Evolutionary conservation across 2,329 filamentous ascomycete species (phyloP), one percentile per base, ranked within the genome.

Genomic region (Pseudocercospora fuligena): DNA sequence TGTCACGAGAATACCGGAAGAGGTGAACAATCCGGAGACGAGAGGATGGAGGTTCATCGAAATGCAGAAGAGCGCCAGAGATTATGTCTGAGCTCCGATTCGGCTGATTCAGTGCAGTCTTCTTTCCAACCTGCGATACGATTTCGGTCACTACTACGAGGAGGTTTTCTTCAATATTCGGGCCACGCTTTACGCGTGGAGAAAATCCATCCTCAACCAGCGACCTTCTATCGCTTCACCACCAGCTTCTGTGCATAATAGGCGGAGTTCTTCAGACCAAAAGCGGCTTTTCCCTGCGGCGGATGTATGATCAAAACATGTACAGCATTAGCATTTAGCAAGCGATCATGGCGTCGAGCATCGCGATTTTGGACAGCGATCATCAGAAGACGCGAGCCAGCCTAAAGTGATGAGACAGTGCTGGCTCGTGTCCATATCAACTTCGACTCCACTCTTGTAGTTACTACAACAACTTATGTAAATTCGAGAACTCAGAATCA

Each of bases 21-120:
- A 99, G 73, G 94, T 98, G 73, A 94, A 90, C 84, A 98, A 99
- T 80, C 92, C 93, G 1, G 95, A 99, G 83, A 99, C 95, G 11
- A 88, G 94, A 77, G 95, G 95, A 33, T 99, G 95, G 95, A 90
- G 94, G 76, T 84, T 99, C 80, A 98, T 99, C 77, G 95, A 99
- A 83, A 89, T 99, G 84, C 95, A 99, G 81, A 99, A 99, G 89
- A 96, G 93, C 80, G 94, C 92, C 64, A 89, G 95, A 76, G 95
- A 99, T 82, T 98, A 91, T 75, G 89, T 90, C 71, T 92, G 83
- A 88, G 70, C 46, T 2, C 19, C 12, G 19, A 27, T 40, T 5
- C 8, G 29, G 11, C 16, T 43, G 11, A 29, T 11, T 43, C 19
- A 16, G 31, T 31, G 12, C 51, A 19, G 31, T 54, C 9, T 19